A percentile compares a stretch with the other conserved stretches of the same genome.
Evolutionary conservation across 345 rosid genomes (phyloP).

Genomic region (Populus alba): DNA sequence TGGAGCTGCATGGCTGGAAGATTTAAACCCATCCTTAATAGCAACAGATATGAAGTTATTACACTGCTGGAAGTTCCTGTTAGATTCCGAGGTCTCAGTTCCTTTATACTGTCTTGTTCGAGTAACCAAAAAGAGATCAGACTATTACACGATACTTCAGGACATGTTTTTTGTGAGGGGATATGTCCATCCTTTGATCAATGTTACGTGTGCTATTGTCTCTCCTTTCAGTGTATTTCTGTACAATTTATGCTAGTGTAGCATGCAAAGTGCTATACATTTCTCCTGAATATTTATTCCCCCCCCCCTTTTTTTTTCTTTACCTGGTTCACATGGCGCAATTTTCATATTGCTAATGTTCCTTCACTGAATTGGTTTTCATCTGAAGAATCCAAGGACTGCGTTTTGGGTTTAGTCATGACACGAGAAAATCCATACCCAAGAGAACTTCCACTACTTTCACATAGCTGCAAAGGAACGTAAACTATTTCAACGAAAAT

Average conservation of each 20-base stretch:
- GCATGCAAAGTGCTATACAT: conserved; percentile 22
- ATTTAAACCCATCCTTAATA: not conserved
- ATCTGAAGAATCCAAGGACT: conserved; percentile 56
- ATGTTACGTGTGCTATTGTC: not conserved
- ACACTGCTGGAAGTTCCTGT: not conserved
- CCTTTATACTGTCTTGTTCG: not conserved
- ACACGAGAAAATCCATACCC: conserved; percentile 88
- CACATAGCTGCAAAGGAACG: conserved; percentile 55
- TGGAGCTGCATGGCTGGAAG: not conserved
- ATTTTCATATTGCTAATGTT: conserved; percentile 58
- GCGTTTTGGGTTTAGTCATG: conserved; percentile 55
- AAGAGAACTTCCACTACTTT: conserved; percentile 87
- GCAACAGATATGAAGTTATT: not conserved
- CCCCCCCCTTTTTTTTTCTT: not conserved
- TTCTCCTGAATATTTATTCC: not conserved
- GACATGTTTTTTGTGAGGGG: not conserved
- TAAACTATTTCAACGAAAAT: not conserved
- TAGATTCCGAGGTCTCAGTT: not conserved
- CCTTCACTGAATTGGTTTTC: conserved; percentile 73
- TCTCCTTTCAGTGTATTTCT: conserved; percentile 25
- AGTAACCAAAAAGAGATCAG: not conserved
- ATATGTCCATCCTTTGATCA: not conserved
- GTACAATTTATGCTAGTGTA: conserved; percentile 32
- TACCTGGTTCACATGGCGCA: not conserved
- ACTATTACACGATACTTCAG: not conserved